Evolutionary conservation across 257 asterid species (phyloP), one percentile per base, ranked within the genome.

Genomic region (Solanum paucissectum): DNA sequence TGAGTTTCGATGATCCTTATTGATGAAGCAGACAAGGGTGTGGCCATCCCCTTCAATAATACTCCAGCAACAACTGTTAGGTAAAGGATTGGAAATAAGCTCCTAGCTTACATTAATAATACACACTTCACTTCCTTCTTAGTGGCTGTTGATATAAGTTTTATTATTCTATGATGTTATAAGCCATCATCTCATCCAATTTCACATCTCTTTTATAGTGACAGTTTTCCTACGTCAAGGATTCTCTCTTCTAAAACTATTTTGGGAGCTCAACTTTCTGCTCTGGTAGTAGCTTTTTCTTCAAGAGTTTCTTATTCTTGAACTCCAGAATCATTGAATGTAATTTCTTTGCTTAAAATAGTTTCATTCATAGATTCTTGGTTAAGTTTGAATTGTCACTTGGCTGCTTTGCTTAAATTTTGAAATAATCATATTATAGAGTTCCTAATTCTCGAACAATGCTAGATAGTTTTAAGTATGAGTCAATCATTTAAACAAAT

Each of bases 1-100:
- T 8, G 44, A 40, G 44, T 40, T 40, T 10, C 44, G 11, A 94
- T 96, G 98, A 87, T 96, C 90, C 93, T 95, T 87, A 94, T 96
- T 73, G 98, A 95, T 81, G 98, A 96, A 88, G 91, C 87, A 74
- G 98, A 95, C 86, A 93, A 88, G 88, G 97, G 93, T 87, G 90
- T 96, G 23, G 99, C 99, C 75, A 90, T 96, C 86, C 99, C 99
- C 60, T 96, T 95, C 79, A 52, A 89, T 55, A 94, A n/a, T n/a
- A n/a, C 94, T 88, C 99, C 99, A 21, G 95, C 98, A 29, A 98
- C 98, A 62, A 91, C 95, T 91, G 98, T 95, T 86, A 96, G 97
- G 71, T 88, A 89, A 72, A 86, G 62, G 77, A 90, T 86, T 16
- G 98, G 96, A 84, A 29, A 89, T 25, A 91, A 92, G 90, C 92